These are phyloP conservation scores for Fusarium dimerum DNA, from an alignment of 2,329 filamentous ascomycete species.

Conservation along the genomic window DNA sequence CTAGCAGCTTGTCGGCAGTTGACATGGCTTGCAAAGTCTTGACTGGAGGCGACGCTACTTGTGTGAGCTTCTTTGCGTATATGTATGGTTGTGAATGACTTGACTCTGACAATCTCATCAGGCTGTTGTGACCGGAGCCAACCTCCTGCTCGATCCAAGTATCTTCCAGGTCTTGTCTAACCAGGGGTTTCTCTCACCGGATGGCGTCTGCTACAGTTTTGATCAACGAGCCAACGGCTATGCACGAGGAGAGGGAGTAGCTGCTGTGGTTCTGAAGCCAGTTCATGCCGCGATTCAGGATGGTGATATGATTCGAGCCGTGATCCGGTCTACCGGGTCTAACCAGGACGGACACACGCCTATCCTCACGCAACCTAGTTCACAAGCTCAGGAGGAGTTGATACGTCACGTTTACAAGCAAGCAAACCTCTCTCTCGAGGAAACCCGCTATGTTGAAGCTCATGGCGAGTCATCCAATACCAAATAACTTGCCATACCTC, in stretches of 20 bases:
- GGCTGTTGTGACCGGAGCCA: conserved; percentile 20
- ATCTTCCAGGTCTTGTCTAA: conserved; percentile 14
- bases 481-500: too few relatives aligned
- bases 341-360: conserved; percentile 44
- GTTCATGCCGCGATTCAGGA: conserved; percentile 47
- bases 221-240: conserved; percentile 36
- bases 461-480: conserved; percentile 16
- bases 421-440: conserved; percentile 26
- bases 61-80: conserved; percentile 1
- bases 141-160: conserved; percentile 19
- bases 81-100: too few relatives aligned
- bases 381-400: conserved; percentile 16
- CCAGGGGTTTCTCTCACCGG: conserved; percentile 48
- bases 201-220: conserved; percentile 34
- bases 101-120: background rate
- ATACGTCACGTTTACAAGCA: conserved; percentile 31
- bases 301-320: conserved; percentile 39
- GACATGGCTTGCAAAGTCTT: conserved; percentile 34
- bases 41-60: conserved; percentile 42
- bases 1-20: conserved; percentile 15
- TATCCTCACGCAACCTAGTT: conserved; percentile 37
- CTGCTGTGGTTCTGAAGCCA: conserved; percentile 50
- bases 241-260: conserved; percentile 28
- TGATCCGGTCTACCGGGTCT: conserved; percentile 30
- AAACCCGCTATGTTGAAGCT: conserved; percentile 35